phyloP scores from a whole-genome alignment of 139 green algal genomes.

The Micractinium sp. region DNA sequence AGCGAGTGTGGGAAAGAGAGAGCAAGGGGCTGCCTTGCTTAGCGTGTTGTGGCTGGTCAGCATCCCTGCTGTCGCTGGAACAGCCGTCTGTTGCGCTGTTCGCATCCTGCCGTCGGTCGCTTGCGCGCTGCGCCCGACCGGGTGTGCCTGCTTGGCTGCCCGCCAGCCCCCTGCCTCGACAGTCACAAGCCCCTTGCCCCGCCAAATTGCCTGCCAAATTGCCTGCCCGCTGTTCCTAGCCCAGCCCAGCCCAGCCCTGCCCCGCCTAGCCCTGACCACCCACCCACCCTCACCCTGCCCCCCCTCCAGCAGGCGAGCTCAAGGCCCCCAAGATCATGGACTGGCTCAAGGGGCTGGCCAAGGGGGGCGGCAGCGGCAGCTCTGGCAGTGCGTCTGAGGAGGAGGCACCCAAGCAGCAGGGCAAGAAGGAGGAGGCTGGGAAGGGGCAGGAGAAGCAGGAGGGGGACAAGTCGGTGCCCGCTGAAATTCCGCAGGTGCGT shows the following conservation, averaged over 20 bases:
- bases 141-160: background rate
- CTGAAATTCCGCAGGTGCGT: constrained; percentile 16
- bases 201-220: background rate
- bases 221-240: background rate
- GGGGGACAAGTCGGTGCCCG: background rate
- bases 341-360: constrained; percentile 8
- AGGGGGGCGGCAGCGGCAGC: background rate
- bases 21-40: background rate
- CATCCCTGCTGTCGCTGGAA: background rate
- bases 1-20: background rate
- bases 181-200: too few species aligned
- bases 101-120: too few species aligned
- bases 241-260: background rate
- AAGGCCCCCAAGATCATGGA: constrained; percentile 16
- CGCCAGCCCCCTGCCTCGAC: too few species aligned
- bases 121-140: too few species aligned
- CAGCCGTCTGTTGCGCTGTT: too few species aligned
- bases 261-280: background rate
- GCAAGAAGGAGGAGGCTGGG: constrained; percentile 1
- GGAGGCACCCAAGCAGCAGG: background rate
- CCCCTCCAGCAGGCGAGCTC: constrained; percentile 6
- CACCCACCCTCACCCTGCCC: background rate
- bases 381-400: background rate
- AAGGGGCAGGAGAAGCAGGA: background rate
- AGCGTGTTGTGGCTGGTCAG: background rate